These are phyloP conservation scores for Alternaria sp. DNA, from an alignment of 2,329 filamentous ascomycete genomes.

Conservation along the genomic window DNA sequence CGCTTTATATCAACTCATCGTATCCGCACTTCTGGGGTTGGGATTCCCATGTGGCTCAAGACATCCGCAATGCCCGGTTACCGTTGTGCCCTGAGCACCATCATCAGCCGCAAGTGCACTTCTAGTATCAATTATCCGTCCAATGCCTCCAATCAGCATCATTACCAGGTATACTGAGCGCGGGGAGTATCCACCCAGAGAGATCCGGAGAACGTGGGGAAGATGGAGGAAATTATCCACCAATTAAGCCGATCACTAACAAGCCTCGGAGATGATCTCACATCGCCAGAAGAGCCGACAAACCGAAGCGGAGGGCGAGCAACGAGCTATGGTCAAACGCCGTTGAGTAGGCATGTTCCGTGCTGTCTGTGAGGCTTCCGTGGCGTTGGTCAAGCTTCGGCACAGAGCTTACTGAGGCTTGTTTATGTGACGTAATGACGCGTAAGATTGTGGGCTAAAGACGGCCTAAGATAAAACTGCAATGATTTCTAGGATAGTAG, in stretches of 20 bases:
- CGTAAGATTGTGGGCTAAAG: background rate
- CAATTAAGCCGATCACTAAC: slow-evolving; percentile 16
- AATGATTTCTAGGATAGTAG: background rate
- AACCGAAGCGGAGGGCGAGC: background rate
- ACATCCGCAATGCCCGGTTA: background rate
- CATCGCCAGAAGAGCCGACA: background rate
- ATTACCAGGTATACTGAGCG: slow-evolving; percentile 6
- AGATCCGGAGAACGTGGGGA: slow-evolving; percentile 18
- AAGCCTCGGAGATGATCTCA: background rate
- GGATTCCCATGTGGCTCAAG: background rate
- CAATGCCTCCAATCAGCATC: slow-evolving; percentile 9
- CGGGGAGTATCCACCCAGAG: slow-evolving; percentile 18
- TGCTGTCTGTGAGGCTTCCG: background rate
- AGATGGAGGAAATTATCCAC: slow-evolving; percentile 26
- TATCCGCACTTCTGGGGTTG: background rate
- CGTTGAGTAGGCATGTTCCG: background rate
- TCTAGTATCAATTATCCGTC: background rate
- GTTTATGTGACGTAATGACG: background rate
- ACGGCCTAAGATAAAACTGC: background rate
- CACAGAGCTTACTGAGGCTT: slow-evolving; percentile 2
- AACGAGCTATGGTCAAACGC: background rate
- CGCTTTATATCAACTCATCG: background rate
- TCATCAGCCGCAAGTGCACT: background rate
- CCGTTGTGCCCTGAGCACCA: background rate
- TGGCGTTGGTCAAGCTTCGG: slow-evolving; percentile 3